These are phyloP conservation scores for Kalaharituber pfeilii DNA, from an alignment of 2,329 filamentous ascomycete species.

Conservation along the genomic window DNA sequence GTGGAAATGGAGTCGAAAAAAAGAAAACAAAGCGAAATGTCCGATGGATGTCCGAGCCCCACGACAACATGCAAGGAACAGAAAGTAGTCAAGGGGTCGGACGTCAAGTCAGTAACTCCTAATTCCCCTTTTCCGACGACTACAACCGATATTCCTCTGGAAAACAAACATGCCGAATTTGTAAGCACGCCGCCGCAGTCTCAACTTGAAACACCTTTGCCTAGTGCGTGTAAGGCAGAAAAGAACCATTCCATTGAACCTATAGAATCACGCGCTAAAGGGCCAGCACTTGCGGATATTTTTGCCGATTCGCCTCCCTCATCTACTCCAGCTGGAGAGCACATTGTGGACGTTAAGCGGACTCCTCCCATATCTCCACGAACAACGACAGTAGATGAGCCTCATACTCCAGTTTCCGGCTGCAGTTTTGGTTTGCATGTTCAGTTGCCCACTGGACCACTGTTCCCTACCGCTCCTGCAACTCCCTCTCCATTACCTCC, in stretches of 20 bases:
- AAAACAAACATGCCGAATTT: conserved; percentile 3
- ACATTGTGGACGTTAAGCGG: conserved; percentile 3
- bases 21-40: conserved; percentile 11
- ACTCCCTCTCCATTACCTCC: conserved; percentile 3
- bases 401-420: conserved; percentile 3
- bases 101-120: not conserved
- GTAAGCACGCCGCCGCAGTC: conserved; percentile 4
- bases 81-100: conserved; percentile 4
- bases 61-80: conserved; percentile 6
- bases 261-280: not conserved
- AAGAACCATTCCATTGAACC: no score
- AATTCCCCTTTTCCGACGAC: not conserved
- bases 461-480: conserved; percentile 1
- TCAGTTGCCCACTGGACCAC: conserved; percentile 10
- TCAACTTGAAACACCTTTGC: conserved; percentile 2
- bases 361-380: conserved; percentile 6
- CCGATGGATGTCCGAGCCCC: conserved; percentile 2
- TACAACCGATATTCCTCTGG: conserved; percentile 2
- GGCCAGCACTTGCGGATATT: conserved; percentile 14
- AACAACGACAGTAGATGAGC: conserved; percentile 4
- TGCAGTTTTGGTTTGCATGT: conserved; percentile 13
- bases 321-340: conserved; percentile 5
- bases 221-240: conserved; percentile 2
- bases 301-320: conserved; percentile 14
- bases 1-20: conserved; percentile 11